phyloP scores from a whole-genome alignment of 208 protist genomes.

The Trichomonas tenax region DNA sequence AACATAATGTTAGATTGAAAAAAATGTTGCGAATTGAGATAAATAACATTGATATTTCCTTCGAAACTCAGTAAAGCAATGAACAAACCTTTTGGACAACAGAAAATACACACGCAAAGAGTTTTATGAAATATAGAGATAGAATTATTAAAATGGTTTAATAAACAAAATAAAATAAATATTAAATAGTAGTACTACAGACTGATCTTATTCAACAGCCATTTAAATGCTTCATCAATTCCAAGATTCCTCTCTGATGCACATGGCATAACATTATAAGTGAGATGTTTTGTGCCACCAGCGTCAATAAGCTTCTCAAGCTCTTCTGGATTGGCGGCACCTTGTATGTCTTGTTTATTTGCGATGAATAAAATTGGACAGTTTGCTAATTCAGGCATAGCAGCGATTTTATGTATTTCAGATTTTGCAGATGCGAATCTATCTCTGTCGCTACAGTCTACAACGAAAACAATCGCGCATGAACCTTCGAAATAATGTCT shows the following conservation, averaged over 20 bases:
- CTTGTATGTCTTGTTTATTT: slow-evolving; percentile 29
- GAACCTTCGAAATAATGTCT: slow-evolving; percentile 23
- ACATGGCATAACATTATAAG: not conserved
- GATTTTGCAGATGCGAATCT: not conserved
- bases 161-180: no score
- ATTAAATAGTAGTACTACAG: no score
- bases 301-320: not conserved
- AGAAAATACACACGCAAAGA: no score
- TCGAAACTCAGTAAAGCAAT: no score
- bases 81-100: no score
- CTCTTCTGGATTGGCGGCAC: not conserved
- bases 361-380: slow-evolving; percentile 26
- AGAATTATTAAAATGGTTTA: no score
- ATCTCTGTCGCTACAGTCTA: slow-evolving; percentile 21
- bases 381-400: slow-evolving; percentile 23
- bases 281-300: not conserved
- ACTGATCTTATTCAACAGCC: not conserved
- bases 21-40: no score
- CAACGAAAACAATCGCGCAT: slow-evolving; percentile 27
- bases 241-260: not conserved
- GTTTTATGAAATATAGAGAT: no score
- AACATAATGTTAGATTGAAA: no score
- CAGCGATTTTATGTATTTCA: slow-evolving; percentile 20
- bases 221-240: not conserved
- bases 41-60: no score